Conservation (phyloP, 768 basidiomycete genomes). For the Xerocomellus dryophilus region DNA sequence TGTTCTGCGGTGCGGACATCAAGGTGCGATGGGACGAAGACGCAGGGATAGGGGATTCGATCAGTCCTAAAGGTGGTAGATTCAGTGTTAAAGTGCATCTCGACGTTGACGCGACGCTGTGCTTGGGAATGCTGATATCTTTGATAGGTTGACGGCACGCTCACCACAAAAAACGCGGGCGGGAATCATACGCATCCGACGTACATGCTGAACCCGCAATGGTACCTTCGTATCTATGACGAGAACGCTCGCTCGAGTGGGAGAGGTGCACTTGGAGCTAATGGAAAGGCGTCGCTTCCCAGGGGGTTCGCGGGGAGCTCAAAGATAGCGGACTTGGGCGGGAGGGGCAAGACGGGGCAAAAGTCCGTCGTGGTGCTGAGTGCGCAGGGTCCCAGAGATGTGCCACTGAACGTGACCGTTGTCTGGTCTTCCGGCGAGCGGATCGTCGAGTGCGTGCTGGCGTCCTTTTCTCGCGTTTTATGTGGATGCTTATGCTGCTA, state of each 20-base stretch:
- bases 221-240: conserved; percentile 58
- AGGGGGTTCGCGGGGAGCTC: not conserved
- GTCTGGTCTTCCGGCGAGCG: conserved; percentile 77
- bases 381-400: conserved; percentile 56
- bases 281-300: not conserved
- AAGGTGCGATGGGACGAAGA: conserved; percentile 48
- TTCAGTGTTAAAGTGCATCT: conserved; percentile 17
- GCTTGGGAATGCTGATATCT: not conserved
- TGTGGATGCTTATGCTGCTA: not conserved
- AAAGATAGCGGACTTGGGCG: conserved; percentile 5
- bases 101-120: not conserved
- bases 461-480: not conserved
- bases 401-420: conserved; percentile 69
- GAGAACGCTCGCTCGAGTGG: conserved; percentile 13
- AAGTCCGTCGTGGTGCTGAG: conserved; percentile 45
- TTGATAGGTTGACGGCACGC: conserved; percentile 53
- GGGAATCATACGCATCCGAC: conserved; percentile 79
- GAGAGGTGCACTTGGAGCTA: not conserved
- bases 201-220: conserved; percentile 91
- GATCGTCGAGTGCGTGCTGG: conserved; percentile 62
- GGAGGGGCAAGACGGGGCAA: not conserved
- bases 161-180: conserved; percentile 73
- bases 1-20: conserved; percentile 39
- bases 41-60: conserved; percentile 8
- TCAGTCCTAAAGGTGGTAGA: not conserved